Conservation (phyloP, 306 rosid genomes). For the Pyrus pyrifolia region DNA sequence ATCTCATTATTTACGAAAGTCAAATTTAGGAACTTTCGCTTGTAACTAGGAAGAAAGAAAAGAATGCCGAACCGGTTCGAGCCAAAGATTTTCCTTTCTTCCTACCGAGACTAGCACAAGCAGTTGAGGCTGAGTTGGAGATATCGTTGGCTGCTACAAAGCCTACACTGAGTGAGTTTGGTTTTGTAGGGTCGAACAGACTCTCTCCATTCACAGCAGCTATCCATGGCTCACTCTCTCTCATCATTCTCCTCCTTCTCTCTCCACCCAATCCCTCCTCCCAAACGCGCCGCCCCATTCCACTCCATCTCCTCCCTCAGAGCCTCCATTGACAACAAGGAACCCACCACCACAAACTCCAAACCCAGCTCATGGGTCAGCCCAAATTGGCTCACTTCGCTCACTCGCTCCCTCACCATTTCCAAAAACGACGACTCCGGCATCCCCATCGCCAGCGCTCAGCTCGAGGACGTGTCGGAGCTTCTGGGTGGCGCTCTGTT, state of each 20-base stretch:
- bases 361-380: conserved; percentile 76
- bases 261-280: conserved; percentile 19
- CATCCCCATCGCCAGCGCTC: conserved; percentile 67
- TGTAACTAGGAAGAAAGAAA: no score
- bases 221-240: conserved; percentile 38
- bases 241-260: conserved; percentile 17
- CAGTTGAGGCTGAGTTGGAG: no score
- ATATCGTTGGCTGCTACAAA: no score
- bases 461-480: conserved; percentile 88
- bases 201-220: neutral
- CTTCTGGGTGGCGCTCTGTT: conserved; percentile 92
- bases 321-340: conserved; percentile 46
- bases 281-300: conserved; percentile 19
- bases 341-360: conserved; percentile 9
- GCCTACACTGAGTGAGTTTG: no score
- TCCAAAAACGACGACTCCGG: conserved; percentile 57
- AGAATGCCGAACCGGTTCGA: no score
- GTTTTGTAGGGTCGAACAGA: neutral
- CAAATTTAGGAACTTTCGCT: no score
- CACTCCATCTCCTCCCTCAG: conserved; percentile 26
- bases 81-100: neutral
- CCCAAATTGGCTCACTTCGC: conserved; percentile 91
- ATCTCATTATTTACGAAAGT: no score
- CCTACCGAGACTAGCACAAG: no score
- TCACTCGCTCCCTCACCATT: conserved; percentile 41